Percentiles rank a stretch among this genome's conserved stretches.
These are phyloP conservation scores for Paracamarosporium sp. DNA, from an alignment of 2,329 filamentous ascomycete species.

Conservation along the genomic window DNA sequence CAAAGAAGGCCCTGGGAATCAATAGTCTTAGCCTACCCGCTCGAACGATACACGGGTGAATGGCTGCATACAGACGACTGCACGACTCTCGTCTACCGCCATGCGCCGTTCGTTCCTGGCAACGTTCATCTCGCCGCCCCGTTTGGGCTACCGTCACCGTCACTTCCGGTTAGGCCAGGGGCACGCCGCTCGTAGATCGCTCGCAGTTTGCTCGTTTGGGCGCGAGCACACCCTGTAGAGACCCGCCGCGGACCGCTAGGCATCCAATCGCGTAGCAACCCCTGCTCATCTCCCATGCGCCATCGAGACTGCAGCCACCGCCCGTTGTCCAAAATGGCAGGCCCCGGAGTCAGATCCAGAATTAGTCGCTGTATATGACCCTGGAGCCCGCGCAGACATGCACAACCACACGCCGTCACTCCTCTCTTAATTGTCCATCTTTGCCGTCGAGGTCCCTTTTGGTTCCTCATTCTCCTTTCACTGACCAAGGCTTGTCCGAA, in stretches of 20 bases:
- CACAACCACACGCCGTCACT: conserved; percentile 26
- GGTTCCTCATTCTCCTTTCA: conserved; percentile 21
- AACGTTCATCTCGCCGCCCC: background rate
- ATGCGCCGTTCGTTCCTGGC: background rate
- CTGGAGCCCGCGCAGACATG: conserved; percentile 30
- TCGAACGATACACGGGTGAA: background rate
- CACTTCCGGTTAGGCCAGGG: conserved; percentile 34
- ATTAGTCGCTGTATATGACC: conserved; percentile 40
- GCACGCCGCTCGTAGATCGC: conserved; percentile 24
- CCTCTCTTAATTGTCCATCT: conserved; percentile 37
- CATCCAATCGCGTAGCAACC: conserved; percentile 25
- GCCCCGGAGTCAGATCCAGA: conserved; percentile 16
- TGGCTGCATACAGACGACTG: background rate
- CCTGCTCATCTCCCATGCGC: conserved; percentile 21
- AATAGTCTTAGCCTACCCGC: background rate
- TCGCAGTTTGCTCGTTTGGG: conserved; percentile 28
- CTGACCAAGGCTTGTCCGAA: conserved; percentile 39
- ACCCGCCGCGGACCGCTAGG: conserved; percentile 16
- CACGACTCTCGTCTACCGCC: background rate
- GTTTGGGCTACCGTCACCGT: conserved; percentile 7
- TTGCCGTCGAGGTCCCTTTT: conserved; percentile 35
- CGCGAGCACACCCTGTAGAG: conserved; percentile 18
- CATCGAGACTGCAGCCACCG: conserved; percentile 27
- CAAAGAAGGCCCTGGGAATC: background rate
- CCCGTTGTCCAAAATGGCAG: conserved; percentile 27